Conservation (phyloP, 2,329 filamentous ascomycete species). For the Penicillium polonicum region DNA sequence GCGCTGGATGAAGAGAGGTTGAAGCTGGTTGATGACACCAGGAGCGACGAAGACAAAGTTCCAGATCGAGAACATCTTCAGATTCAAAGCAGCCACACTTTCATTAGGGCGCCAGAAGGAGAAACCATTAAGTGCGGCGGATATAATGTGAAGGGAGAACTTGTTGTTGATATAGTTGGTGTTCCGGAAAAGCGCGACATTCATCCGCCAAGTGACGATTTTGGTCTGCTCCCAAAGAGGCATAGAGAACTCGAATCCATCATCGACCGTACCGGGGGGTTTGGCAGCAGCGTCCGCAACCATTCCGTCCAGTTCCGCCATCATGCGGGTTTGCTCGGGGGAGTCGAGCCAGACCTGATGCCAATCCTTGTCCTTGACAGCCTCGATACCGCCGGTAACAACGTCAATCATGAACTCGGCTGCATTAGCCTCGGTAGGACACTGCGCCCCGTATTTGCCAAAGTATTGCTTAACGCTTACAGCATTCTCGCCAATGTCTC, state of each 20-base stretch:
- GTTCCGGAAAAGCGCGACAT: conserved; percentile 9
- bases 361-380: conserved; percentile 14
- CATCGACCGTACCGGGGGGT: conserved; percentile 8
- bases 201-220: conserved; percentile 9
- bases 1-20: conserved; percentile 10
- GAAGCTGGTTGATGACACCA: conserved; percentile 13
- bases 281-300: conserved; percentile 2
- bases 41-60: conserved; percentile 12
- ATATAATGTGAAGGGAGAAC: conserved; percentile 10
- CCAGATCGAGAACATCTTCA: conserved; percentile 13
- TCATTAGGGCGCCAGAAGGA: conserved; percentile 10
- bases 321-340: conserved; percentile 5
- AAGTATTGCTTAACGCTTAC: conserved; percentile 64
- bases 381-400: conserved; percentile 57
- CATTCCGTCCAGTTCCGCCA: conserved; percentile 4
- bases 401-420: conserved; percentile 32
- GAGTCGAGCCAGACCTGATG: conserved; percentile 12
- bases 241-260: conserved; percentile 11
- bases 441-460: conserved; percentile 56
- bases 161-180: conserved; percentile 13
- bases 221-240: conserved; percentile 12
- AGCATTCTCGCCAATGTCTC: conserved; percentile 62
- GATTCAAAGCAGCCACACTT: conserved; percentile 3
- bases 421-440: conserved; percentile 7
- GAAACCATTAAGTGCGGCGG: conserved; percentile 6